These are phyloP conservation scores for Populus euphratica DNA, from an alignment of 345 rosid genomes.

Conservation along the genomic window DNA sequence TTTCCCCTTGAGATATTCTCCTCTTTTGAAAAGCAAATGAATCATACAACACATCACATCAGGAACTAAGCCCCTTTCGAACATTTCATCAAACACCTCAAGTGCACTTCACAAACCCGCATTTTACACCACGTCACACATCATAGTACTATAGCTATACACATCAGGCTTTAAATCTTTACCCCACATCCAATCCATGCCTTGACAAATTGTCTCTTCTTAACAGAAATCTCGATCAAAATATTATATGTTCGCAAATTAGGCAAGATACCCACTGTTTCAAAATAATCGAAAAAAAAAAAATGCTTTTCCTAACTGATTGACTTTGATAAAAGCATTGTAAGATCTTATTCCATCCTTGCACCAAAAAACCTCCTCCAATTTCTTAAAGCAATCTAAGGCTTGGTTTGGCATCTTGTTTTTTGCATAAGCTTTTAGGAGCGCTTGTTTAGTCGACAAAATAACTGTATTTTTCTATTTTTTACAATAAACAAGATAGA, in stretches of 20 bases:
- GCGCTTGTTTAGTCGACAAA: too few relatives aligned
- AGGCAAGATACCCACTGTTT: constrained; percentile 47
- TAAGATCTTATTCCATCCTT: constrained; percentile 69
- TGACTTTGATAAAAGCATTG: constrained; percentile 54
- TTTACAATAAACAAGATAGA: too few relatives aligned
- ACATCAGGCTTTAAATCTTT: constrained; percentile 52
- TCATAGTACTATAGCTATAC: constrained; percentile 57
- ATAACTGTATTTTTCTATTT: too few relatives aligned
- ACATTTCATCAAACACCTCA: constrained; percentile 84
- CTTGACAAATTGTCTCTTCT: constrained; percentile 52
- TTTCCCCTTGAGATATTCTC: constrained; percentile 48
- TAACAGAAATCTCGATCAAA: constrained; percentile 69
- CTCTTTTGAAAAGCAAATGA: constrained; percentile 59
- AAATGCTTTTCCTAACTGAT: constrained; percentile 55
- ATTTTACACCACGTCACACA: constrained; percentile 45
- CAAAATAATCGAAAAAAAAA: constrained; percentile 46
- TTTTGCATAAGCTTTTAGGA: constrained; percentile 37
- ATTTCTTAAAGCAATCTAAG: constrained; percentile 51
- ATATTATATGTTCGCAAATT: constrained; percentile 72
- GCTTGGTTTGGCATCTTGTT: constrained; percentile 63
- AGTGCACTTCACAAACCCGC: constrained; percentile 54
- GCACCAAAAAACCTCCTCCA: constrained; percentile 67
- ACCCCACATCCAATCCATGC: constrained; percentile 64
- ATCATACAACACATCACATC: constrained; percentile 60
- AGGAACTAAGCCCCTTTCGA: constrained; percentile 41